A percentile compares a stretch with the other conserved stretches of the same genome.
Conservation (phyloP, 176 grass and related monocot species). For the Carex scoparia region DNA sequence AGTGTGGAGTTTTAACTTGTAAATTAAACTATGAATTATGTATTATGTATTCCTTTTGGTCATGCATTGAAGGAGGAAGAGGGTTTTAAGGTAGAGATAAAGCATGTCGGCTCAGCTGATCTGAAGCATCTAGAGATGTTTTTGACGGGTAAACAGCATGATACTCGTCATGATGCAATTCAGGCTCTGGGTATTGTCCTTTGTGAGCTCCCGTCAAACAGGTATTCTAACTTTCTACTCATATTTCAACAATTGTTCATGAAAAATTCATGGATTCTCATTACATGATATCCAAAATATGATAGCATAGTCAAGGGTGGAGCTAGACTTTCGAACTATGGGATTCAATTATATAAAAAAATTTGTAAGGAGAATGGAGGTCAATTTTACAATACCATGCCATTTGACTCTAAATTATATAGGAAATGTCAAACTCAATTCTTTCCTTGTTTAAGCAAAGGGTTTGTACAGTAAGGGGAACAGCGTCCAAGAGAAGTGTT, state of each 20-base stretch:
- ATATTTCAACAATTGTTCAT: neutral
- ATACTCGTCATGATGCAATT: slow-evolving; percentile 26
- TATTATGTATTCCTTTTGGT: neutral
- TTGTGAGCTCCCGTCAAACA: slow-evolving; percentile 31
- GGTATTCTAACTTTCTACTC: neutral
- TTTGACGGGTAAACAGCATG: neutral
- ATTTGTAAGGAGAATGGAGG: too few species aligned
- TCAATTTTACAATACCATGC: too few species aligned
- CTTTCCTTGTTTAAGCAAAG: too few species aligned
- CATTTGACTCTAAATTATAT: too few species aligned
- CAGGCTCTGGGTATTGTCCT: slow-evolving; percentile 48
- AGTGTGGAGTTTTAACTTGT: neutral
- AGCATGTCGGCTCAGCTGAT: slow-evolving; percentile 27
- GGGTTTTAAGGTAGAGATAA: slow-evolving; percentile 46
- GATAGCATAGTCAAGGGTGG: neutral
- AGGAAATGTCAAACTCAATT: too few species aligned
- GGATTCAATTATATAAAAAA: too few species aligned
- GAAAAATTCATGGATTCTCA: neutral
- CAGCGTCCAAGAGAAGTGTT: too few species aligned
- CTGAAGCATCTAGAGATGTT: slow-evolving; percentile 38
- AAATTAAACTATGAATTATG: neutral
- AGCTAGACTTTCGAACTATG: too few species aligned
- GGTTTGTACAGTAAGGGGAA: too few species aligned
- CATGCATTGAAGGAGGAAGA: slow-evolving; percentile 20
- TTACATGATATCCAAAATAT: neutral